Conservation (phyloP, 768 basidiomycete species). For the Rhizopogon vulgaris region DNA sequence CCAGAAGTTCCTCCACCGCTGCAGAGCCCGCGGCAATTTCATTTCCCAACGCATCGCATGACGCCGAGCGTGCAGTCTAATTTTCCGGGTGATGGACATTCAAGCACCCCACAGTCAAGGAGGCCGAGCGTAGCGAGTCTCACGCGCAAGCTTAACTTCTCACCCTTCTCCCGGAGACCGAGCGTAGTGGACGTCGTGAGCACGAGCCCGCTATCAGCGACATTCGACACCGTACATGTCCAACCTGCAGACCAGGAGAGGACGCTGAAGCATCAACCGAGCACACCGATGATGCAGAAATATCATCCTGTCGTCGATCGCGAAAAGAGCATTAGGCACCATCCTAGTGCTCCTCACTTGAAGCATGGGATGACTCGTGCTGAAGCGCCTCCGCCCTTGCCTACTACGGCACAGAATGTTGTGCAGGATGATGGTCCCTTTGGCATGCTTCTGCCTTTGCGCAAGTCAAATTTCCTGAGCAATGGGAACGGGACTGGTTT, state of each 20-base stretch:
- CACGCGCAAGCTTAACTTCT: conserved; percentile 26
- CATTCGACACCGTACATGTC: conserved; percentile 3
- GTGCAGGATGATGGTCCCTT: conserved; percentile 11
- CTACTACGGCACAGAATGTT: not conserved
- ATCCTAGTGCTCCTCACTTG: not conserved
- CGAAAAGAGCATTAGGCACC: not conserved
- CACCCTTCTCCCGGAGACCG: conserved; percentile 19
- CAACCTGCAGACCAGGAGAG: conserved; percentile 2
- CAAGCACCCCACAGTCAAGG: conserved; percentile 6
- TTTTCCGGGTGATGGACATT: conserved; percentile 5
- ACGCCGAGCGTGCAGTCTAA: conserved; percentile 19
- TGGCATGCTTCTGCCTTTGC: not conserved
- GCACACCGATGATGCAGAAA: conserved; percentile 11
- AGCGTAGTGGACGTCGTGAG: conserved; percentile 18
- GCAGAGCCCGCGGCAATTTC: conserved; percentile 8
- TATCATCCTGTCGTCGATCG: conserved; percentile 8
- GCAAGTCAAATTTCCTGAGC: conserved; percentile 4
- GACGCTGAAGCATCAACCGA: conserved; percentile 19
- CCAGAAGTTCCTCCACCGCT: conserved; percentile 12
- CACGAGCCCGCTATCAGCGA: conserved; percentile 13
- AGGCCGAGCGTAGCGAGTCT: conserved; percentile 25
- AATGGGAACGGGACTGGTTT: not conserved
- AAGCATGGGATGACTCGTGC: conserved; percentile 3
- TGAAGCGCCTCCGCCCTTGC: conserved; percentile 7
- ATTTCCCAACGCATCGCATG: conserved; percentile 12